Percentiles rank a stretch among this genome's conserved stretches.
phyloP scores from a whole-genome alignment of 2,329 filamentous ascomycete genomes.

The Hypoxylon sp. region DNA sequence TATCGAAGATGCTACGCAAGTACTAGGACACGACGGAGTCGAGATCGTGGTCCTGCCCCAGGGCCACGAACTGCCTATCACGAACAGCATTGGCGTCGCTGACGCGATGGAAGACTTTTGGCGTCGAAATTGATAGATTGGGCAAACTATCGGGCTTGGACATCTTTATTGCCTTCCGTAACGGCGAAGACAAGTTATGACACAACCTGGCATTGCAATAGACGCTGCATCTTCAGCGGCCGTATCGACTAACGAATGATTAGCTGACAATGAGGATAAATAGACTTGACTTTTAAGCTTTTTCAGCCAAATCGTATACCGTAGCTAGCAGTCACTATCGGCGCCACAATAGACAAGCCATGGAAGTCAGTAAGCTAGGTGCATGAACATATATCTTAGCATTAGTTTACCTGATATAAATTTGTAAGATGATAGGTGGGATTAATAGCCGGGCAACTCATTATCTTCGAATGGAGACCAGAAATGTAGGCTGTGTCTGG shows the following conservation, averaged over 20 bases:
- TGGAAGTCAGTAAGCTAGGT: not conserved
- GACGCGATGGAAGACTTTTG: conserved; percentile 44
- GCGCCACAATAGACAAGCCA: not conserved
- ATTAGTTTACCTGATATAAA: not conserved
- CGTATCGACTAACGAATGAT: not conserved
- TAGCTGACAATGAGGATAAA: not conserved
- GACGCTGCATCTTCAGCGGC: not conserved
- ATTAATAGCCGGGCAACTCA: not conserved
- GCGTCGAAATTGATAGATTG: conserved; percentile 5
- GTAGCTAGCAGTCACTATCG: not conserved
- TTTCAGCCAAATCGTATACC: too few species aligned
- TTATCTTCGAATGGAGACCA: conserved; percentile 1
- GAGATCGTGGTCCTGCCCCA: conserved; percentile 65
- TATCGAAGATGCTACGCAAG: conserved; percentile 64
- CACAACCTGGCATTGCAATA: not conserved
- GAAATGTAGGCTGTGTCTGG: conserved; percentile 13
- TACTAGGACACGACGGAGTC: conserved; percentile 65
- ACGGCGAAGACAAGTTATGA: too few species aligned
- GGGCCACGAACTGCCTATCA: conserved; percentile 75
- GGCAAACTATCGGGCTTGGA: not conserved
- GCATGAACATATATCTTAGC: not conserved
- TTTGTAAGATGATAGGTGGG: not conserved
- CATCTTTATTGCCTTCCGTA: too few species aligned
- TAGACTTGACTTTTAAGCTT: too few species aligned
- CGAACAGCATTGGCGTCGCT: conserved; percentile 65